Base-by-base conservation (phyloP, 1,139 yeast genomes). In the Lodderomyces beijingensis region DNA sequence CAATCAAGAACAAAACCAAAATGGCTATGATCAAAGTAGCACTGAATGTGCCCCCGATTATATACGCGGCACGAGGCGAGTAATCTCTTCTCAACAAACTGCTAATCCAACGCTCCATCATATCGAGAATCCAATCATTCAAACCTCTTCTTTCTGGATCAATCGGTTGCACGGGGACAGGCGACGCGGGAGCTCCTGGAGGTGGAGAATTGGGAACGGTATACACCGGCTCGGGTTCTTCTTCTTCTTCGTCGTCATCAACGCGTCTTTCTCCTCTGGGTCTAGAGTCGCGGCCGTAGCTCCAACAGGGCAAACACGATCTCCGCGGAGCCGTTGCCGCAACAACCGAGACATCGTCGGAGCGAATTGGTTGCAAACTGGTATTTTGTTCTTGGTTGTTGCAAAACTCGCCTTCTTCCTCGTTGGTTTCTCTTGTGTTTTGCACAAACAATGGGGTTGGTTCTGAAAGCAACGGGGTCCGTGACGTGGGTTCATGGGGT, bases 1-100 rank as follows among this genome's bases (percentile, higher is more conserved):
- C 59, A 5, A 57, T 51, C 12, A 34, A 40, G 28, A 33, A 49
- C 13, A 48, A 36, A 5, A 30, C 32, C 24, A 40, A 19, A 13
- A 39, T 24, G 9, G 38, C 28, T 2, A 33, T 16, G n/a, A 46
- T 21, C 8, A 43, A 23, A 5, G 36, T 15, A 4, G 42, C 14
- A 8, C 39, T 31, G 19, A 42, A 17, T 4, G 43, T 11, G 3
- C 40, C 25, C 5, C 47, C 34, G 12, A 39, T 17, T 8, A 37
- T 27, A 25, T 42, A 35, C 5, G 44, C 10, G 2, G 32, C 17
- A 5, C 34, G 24, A 21, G 27, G 35, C 5, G 41, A 25, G 25
- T 40, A 40, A 27, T 34, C 31, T 12, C 34, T 22, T 30, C 43
- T 32, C 6, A 36, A 26, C 3, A 28, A 4, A 6, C 34, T 29